These are phyloP conservation scores for Calonectria hawksworthii DNA, from an alignment of 2,329 filamentous ascomycete genomes.

Conservation along the genomic window DNA sequence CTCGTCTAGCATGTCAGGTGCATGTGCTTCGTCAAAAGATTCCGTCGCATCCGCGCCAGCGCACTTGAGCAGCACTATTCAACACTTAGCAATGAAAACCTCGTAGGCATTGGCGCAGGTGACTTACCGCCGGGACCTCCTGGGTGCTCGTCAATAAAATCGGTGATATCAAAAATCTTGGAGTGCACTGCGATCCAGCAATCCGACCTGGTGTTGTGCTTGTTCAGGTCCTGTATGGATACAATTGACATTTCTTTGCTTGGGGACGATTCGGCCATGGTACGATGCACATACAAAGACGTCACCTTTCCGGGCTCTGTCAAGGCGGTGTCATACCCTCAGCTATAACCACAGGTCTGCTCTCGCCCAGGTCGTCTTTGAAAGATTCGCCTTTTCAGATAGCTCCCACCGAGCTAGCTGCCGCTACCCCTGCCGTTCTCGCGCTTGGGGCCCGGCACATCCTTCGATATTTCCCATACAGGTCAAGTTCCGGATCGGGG, in stretches of 20 bases:
- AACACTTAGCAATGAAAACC: slow-evolving; percentile 48
- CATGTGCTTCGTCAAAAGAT: slow-evolving; percentile 66
- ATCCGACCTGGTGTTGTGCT: slow-evolving; percentile 62
- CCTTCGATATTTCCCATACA: neutral
- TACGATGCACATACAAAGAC: neutral
- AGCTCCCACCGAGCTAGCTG: neutral
- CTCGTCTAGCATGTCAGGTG: slow-evolving; percentile 55
- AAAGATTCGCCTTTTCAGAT: slow-evolving; percentile 10
- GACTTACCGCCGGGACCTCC: slow-evolving; percentile 52
- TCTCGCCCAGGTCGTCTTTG: neutral
- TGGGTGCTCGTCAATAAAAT: slow-evolving; percentile 66
- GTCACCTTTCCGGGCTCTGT: neutral
- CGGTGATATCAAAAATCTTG: slow-evolving; percentile 78
- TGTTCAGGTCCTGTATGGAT: slow-evolving; percentile 55
- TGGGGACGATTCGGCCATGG: slow-evolving; percentile 25
- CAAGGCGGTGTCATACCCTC: neutral
- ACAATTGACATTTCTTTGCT: slow-evolving; percentile 26
- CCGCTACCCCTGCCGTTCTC: neutral
- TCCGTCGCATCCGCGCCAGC: slow-evolving; percentile 68
- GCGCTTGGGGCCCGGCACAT: slow-evolving; percentile 3
- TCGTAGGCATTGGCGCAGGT: neutral
- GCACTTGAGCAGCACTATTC: slow-evolving; percentile 61
- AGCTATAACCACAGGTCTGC: neutral
- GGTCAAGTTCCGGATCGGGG: slow-evolving; percentile 10
- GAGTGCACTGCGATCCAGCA: slow-evolving; percentile 79